Evolutionary conservation across 306 rosid species (phyloP), one percentile per base, ranked within the genome.

Genomic region (Cyclanthera cordifolia): DNA sequence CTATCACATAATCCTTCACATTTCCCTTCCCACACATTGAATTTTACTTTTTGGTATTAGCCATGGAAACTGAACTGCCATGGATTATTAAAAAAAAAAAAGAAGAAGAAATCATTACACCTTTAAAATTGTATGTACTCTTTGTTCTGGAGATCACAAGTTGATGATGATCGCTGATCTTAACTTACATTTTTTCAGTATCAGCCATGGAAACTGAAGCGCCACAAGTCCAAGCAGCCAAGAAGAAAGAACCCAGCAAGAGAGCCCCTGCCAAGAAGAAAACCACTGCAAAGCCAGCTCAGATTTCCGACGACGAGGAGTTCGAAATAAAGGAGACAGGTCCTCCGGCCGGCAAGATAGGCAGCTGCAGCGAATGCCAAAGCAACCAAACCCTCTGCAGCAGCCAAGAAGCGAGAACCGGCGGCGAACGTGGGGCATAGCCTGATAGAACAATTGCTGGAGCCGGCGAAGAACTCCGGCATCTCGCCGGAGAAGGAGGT

Each of bases 401-500:
- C 41, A 32, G 8, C 41, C 8, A 34, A 30, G 78, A 80, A 1
- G 79, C 72, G 58, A 34, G 41, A 34, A 34, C 8, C 41, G 41
- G 8, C 41, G 75, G 72, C 82, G 76, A 1, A 70, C 3, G 34
- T 78, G 73, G 83, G 96, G 8, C 97, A 92, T 76, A 89, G 85
- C 71, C 78, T 84, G 1, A 41, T 93, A 53, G 84, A 88, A 27
- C 87, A 87, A 15, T 81, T 88, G 87, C 53, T 89, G 69, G 77
- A 78, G 74, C 85, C 92, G 21, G 84, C 85, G 2, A 89, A 77
- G 55, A 66, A 21, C 56, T 43, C 83, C 8, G 86, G 78, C 56
- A 64, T 76, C 74, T 89, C 95, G 8, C 96, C 97, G 0, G 90
- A 84, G 81, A 83, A 85, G 74, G 89, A 92, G 76, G 96, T 92